Conservation (phyloP, 2,329 filamentous ascomycete species). For the Rhinocladiella similis region DNA sequence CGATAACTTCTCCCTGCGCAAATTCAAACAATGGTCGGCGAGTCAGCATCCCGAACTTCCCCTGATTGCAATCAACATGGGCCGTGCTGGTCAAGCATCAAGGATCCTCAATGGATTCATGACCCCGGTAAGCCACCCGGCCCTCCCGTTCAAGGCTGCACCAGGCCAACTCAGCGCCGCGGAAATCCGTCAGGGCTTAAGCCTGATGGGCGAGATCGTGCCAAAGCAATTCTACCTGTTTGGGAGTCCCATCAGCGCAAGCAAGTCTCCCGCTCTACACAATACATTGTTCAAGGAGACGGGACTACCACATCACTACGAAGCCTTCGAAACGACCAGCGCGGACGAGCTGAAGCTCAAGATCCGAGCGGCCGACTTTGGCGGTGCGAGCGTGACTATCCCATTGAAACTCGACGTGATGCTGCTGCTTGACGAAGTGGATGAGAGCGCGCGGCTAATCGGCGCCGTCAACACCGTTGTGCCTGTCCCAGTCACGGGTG, state of each 20-base stretch:
- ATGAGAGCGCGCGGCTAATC: slow-evolving; percentile 75
- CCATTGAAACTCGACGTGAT: slow-evolving; percentile 91
- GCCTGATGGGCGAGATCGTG: slow-evolving; percentile 76
- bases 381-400: slow-evolving; percentile 93
- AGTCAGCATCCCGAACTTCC: slow-evolving; percentile 70
- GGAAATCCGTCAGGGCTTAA: slow-evolving; percentile 78
- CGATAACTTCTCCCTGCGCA: slow-evolving; percentile 82
- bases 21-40: slow-evolving; percentile 77
- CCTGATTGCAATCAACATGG: slow-evolving; percentile 96
- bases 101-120: slow-evolving; percentile 89
- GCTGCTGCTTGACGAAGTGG: slow-evolving; percentile 74
- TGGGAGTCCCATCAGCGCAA: slow-evolving; percentile 78
- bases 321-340: slow-evolving; percentile 70
- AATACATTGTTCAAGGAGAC: slow-evolving; percentile 75
- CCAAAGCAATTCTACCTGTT: slow-evolving; percentile 81
- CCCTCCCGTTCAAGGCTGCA: slow-evolving; percentile 87
- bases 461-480: slow-evolving; percentile 95
- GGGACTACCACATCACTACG: slow-evolving; percentile 84
- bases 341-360: slow-evolving; percentile 61
- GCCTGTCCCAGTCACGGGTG: slow-evolving; percentile 46
- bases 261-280: slow-evolving; percentile 84
- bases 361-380: slow-evolving; percentile 73
- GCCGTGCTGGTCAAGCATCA: slow-evolving; percentile 79
- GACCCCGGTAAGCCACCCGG: slow-evolving; percentile 89
- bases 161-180: slow-evolving; percentile 88